These are phyloP conservation scores for Ophiosphaerella narmari DNA, from an alignment of 2,329 filamentous ascomycete genomes.

Conservation along the genomic window DNA sequence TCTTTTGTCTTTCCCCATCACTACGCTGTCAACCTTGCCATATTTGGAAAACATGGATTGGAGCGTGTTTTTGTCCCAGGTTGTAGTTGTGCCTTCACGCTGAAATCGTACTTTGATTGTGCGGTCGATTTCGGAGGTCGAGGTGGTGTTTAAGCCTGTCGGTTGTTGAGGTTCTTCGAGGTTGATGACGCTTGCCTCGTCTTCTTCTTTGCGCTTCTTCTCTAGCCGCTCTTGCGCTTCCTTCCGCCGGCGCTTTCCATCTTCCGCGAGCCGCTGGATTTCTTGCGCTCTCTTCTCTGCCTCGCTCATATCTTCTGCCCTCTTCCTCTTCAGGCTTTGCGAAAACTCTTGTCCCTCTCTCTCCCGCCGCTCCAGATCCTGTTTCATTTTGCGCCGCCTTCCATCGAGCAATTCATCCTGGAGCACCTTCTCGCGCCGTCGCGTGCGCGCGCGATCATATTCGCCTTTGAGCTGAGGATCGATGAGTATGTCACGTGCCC, in stretches of 20 bases:
- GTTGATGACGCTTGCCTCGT: slow-evolving; percentile 42
- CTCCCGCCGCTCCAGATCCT: slow-evolving; percentile 83
- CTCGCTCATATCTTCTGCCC: slow-evolving; percentile 50
- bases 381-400: slow-evolving; percentile 75
- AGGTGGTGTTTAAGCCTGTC: slow-evolving; percentile 12
- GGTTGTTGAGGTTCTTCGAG: slow-evolving; percentile 34
- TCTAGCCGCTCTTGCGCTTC: slow-evolving; percentile 59
- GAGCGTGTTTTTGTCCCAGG: slow-evolving; percentile 55
- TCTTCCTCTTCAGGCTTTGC: slow-evolving; percentile 47
- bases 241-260: slow-evolving; percentile 59
- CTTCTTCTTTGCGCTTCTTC: slow-evolving; percentile 58
- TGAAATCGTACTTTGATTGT: slow-evolving; percentile 63
- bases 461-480: slow-evolving; percentile 71
- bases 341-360: slow-evolving; percentile 48
- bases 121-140: slow-evolving; percentile 59
- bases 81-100: slow-evolving; percentile 50
- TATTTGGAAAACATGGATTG: slow-evolving; percentile 56
- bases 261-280: slow-evolving; percentile 52
- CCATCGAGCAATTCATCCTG: slow-evolving; percentile 76
- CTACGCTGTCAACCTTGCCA: slow-evolving; percentile 61
- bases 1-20: slow-evolving; percentile 63
- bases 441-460: slow-evolving; percentile 78
- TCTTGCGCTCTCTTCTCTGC: slow-evolving; percentile 65
- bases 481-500: slow-evolving; percentile 82
- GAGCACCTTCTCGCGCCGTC: slow-evolving; percentile 69